These are phyloP conservation scores for Actinomortierella ambigua DNA, from an alignment of 371 early-diverging fungal genomes.

Conservation along the genomic window DNA sequence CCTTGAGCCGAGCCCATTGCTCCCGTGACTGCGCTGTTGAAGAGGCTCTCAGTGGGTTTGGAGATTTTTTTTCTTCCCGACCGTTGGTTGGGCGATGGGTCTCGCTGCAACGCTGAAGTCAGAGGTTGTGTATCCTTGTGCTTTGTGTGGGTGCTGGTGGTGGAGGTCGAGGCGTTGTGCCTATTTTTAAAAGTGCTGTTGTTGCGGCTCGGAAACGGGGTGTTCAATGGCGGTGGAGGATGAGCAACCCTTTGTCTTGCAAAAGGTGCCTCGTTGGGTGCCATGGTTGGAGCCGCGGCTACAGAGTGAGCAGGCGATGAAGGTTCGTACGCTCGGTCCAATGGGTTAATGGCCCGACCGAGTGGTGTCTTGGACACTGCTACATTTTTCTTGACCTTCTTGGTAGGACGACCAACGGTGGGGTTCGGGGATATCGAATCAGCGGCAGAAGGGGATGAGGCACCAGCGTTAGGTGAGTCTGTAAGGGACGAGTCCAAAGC, in stretches of 20 bases:
- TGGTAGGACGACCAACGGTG: background rate
- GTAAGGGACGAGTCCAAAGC: slow-evolving; percentile 26
- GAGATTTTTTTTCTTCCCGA: no score
- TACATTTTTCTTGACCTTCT: background rate
- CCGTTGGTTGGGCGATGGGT: no score
- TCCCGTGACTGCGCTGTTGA: no score
- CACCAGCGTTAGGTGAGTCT: background rate
- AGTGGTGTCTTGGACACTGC: background rate
- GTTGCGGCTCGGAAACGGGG: slow-evolving; percentile 3
- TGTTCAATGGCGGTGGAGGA: no score
- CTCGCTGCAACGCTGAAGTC: no score
- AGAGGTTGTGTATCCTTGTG: slow-evolving; percentile 5
- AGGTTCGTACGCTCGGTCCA: no score
- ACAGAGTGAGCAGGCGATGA: background rate
- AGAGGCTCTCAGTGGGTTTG: no score
- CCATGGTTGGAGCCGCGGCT: background rate
- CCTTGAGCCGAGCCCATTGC: background rate
- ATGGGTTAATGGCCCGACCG: background rate
- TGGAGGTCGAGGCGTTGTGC: background rate
- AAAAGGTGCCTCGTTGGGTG: no score
- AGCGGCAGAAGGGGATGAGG: no score
- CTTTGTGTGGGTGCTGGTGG: background rate
- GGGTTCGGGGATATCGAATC: background rate
- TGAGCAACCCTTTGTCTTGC: no score
- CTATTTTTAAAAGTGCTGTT: background rate